These are phyloP conservation scores for Brassica hybrid DNA, from an alignment of 441 rosid species.

Conservation along the genomic window DNA sequence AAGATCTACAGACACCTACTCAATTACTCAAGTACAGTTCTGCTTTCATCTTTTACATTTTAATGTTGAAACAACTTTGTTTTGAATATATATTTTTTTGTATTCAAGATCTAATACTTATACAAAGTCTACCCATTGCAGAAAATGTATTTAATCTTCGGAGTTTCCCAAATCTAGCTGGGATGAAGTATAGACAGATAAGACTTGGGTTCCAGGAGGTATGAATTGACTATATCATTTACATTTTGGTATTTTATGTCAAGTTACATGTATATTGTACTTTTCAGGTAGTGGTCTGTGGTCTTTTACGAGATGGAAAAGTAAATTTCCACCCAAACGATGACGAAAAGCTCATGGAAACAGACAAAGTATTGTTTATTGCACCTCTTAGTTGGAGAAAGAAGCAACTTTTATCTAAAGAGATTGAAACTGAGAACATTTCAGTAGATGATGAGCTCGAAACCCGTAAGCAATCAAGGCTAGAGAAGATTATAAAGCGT, in stretches of 20 bases:
- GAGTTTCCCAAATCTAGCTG: slow-evolving; percentile 72
- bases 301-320: slow-evolving; percentile 76
- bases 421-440: slow-evolving; percentile 44
- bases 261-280: slow-evolving; percentile 20
- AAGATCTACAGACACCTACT: slow-evolving; percentile 96
- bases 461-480: slow-evolving; percentile 44
- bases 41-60: slow-evolving; percentile 35
- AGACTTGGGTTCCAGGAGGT: slow-evolving; percentile 86
- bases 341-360: slow-evolving; percentile 69
- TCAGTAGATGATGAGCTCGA: slow-evolving; percentile 45
- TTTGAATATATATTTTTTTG: background rate
- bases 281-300: slow-evolving; percentile 90
- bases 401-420: slow-evolving; percentile 54
- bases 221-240: slow-evolving; percentile 22
- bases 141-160: slow-evolving; percentile 91
- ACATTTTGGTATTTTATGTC: slow-evolving; percentile 17
- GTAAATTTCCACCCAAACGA: slow-evolving; percentile 88
- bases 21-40: slow-evolving; percentile 77
- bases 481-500: slow-evolving; percentile 59
- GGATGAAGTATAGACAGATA: slow-evolving; percentile 69
- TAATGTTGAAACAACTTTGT: background rate
- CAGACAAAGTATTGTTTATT: slow-evolving; percentile 85
- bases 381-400: slow-evolving; percentile 69
- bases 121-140: slow-evolving; percentile 55
- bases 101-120: slow-evolving; percentile 39